phyloP scores from a whole-genome alignment of 1,284 basidiomycete genomes.

The Agroathelia rolfsii region DNA sequence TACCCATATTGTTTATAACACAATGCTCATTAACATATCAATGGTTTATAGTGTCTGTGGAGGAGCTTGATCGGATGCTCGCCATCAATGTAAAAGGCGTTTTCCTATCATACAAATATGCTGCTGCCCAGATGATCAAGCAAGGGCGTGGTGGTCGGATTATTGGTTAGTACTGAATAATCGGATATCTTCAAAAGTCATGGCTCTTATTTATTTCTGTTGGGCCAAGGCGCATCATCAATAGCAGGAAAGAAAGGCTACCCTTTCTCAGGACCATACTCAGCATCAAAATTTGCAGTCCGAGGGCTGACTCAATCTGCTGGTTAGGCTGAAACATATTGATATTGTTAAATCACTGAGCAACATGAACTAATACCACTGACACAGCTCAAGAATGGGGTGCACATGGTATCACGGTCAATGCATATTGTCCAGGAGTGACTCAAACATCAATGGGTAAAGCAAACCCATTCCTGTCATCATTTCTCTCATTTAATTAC shows the following conservation, averaged over 20 bases:
- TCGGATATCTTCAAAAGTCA: too few species aligned
- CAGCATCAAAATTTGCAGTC: conserved; percentile 17
- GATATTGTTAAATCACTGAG: too few species aligned
- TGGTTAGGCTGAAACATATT: conserved; percentile 14
- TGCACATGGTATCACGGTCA: conserved; percentile 16
- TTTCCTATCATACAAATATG: conserved; percentile 19
- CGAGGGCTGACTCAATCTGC: conserved; percentile 18
- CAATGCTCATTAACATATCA: too few species aligned
- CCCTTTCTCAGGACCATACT: conserved; percentile 10
- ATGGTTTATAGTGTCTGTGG: conserved; percentile 10
- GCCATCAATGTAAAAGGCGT: conserved; percentile 17
- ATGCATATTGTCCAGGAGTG: conserved; percentile 17
- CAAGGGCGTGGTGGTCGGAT: conserved; percentile 19
- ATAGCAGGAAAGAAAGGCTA: conserved; percentile 9
- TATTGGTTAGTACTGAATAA: too few species aligned
- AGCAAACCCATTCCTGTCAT: too few species aligned
- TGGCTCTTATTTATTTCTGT: not conserved
- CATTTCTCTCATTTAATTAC: too few species aligned
- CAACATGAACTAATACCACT: too few species aligned
- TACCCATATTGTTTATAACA: not conserved
- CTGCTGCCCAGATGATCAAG: conserved; percentile 19
- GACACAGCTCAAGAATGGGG: conserved; percentile 9
- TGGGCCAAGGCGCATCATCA: conserved; percentile 10
- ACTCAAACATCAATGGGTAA: conserved; percentile 15
- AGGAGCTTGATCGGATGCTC: conserved; percentile 12